Evolutionary conservation across 768 basidiomycete genomes (phyloP), one percentile per base, ranked within the genome.

Genomic region (Podaxis mareebaensis): DNA sequence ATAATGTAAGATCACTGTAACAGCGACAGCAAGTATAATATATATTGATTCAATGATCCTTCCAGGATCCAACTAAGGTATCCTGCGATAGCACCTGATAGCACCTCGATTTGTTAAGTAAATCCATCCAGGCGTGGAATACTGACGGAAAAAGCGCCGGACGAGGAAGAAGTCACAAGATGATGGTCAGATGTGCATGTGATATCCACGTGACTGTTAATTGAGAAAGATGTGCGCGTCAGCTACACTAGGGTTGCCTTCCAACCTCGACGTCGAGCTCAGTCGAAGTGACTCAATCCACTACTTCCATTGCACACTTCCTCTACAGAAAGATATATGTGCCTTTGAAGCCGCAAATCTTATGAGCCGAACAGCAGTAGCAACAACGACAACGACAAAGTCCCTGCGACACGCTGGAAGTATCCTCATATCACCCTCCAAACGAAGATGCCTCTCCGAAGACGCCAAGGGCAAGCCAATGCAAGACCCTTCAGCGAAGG

Each of bases 401-500:
- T 2, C 60, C 7, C 38, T 42, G 13, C 40, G 48, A 22, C 49
- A 44, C 10, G 17, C 56, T 30, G 53, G 52, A 30, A 61, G 58
- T 17, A 49, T 68, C 30, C 10, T 68, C 11, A 33, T 68, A 30
- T 64, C 67, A n/a, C 64, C 67, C 39, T 39, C 58, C 13, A 66
- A 68, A 42, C 51, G 60, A 11, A 49, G 42, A n/a, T 39, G 58
- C 24, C 55, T 48, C 22, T 51, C 64, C 44, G 44, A 63, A 26
- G 30, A 57, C 48, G 38, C 28, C 24, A 36, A 58, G 48, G n/a
- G 39, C 26, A 15, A 26, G 0, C 36, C 51, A 5, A 64, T 36
- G 0, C 64, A 63, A n/a, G n/a, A 40, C 4, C 54, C 44, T 0
- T 40, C 61, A 7, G 36, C 62, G 28, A 70, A 71, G 46, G 76